Evolutionary conservation across 2,329 filamentous ascomycete genomes (phyloP).

Genomic region (Arachnomyces sp.): DNA sequence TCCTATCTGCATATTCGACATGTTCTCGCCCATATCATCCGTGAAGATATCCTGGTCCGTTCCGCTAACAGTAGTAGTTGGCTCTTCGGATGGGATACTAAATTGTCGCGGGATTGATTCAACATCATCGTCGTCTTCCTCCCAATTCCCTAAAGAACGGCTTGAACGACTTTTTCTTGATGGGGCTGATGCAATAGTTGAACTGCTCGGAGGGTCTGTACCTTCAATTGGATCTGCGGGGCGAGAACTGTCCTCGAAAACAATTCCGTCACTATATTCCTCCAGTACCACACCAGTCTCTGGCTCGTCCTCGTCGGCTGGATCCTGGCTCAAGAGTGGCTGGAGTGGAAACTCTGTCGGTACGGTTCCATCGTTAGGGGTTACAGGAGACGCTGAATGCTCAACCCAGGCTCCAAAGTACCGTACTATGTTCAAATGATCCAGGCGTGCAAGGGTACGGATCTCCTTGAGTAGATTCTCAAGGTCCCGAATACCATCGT

Average conservation of each 20-base stretch:
- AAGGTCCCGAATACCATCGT: constrained; percentile 45
- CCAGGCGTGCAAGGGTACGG: constrained; percentile 51
- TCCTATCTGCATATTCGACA: constrained; percentile 25
- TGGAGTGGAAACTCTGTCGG: not conserved
- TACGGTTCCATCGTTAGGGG: not conserved
- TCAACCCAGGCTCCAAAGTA: constrained; percentile 61
- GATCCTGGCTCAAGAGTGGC: constrained; percentile 12
- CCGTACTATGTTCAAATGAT: constrained; percentile 58
- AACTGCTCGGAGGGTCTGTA: constrained; percentile 15
- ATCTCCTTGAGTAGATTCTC: constrained; percentile 53
- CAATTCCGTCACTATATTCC: constrained; percentile 22
- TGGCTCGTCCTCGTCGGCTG: constrained; percentile 16
- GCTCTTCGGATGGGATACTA: constrained; percentile 21
- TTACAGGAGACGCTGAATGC: constrained; percentile 17
- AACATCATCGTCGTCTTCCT: constrained; percentile 39
- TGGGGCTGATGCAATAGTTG: constrained; percentile 31
- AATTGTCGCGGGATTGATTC: constrained; percentile 41
- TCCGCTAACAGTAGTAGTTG: constrained; percentile 27
- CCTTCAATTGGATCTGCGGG: constrained; percentile 12
- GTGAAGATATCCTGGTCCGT: constrained; percentile 34
- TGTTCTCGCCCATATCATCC: constrained; percentile 30
- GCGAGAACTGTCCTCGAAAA: constrained; percentile 10
- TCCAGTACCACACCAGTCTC: constrained; percentile 35
- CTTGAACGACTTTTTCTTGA: constrained; percentile 34
- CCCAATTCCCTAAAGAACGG: constrained; percentile 20